phyloP scores from a whole-genome alignment of 2,329 filamentous ascomycete species.

The Sarocladiaceae sp. region DNA sequence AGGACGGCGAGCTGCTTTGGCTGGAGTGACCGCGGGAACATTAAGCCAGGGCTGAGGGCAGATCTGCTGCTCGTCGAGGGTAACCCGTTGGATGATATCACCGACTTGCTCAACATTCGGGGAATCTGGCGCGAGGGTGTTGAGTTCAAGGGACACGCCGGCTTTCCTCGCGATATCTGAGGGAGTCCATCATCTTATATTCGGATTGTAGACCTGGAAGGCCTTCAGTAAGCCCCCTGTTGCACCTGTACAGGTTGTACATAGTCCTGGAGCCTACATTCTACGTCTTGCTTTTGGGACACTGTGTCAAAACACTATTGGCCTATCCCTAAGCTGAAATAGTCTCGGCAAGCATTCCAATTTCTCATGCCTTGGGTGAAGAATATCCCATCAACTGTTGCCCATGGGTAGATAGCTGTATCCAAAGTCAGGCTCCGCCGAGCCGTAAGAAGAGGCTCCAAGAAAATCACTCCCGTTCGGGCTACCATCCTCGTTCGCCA shows the following conservation, averaged over 20 bases:
- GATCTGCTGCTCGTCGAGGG: slow-evolving; percentile 2
- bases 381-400: not conserved
- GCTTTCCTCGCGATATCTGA: not conserved
- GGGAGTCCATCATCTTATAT: too few species aligned
- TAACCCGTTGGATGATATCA: not conserved
- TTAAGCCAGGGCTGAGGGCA: not conserved
- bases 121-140: slow-evolving; percentile 1
- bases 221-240: too few species aligned
- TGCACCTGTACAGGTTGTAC: too few species aligned
- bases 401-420: not conserved
- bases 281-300: too few species aligned
- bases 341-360: too few species aligned
- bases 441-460: not conserved
- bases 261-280: too few species aligned
- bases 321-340: too few species aligned
- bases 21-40: not conserved
- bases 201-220: too few species aligned
- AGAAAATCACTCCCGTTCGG: not conserved
- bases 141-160: not conserved
- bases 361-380: too few species aligned
- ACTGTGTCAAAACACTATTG: too few species aligned
- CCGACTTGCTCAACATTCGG: not conserved
- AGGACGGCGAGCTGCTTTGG: not conserved
- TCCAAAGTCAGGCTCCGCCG: not conserved
- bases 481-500: not conserved